Percentiles rank a stretch among this genome's conserved stretches.
phyloP scores from a whole-genome alignment of 208 protist species.

The Porcisia hertigi region DNA sequence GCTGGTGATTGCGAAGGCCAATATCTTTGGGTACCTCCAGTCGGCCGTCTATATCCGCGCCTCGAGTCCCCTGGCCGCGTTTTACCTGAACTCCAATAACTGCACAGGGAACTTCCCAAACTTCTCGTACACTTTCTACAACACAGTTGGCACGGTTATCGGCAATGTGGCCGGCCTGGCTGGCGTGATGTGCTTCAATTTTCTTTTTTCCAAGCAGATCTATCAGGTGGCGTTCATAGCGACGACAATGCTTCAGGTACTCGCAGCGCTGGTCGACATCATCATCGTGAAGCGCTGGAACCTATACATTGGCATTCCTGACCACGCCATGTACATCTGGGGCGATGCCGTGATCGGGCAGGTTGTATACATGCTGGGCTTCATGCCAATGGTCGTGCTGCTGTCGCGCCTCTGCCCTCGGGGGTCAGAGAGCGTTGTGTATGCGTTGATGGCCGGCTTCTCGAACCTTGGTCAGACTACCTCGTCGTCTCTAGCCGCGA shows the following conservation, averaged over 20 bases:
- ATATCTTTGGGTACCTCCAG: slow-evolving; percentile 56
- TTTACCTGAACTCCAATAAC: slow-evolving; percentile 47
- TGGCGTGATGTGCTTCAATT: slow-evolving; percentile 51
- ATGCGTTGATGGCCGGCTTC: slow-evolving; percentile 82
- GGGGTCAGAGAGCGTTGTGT: slow-evolving; percentile 67
- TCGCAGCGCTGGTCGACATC: slow-evolving; percentile 56
- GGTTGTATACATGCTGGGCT: slow-evolving; percentile 60
- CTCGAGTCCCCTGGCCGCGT: slow-evolving; percentile 38
- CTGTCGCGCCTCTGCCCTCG: slow-evolving; percentile 77
- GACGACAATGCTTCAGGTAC: slow-evolving; percentile 35
- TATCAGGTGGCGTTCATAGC: slow-evolving; percentile 52
- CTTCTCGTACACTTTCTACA: slow-evolving; percentile 71
- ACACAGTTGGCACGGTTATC: slow-evolving; percentile 51
- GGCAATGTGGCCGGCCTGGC: slow-evolving; percentile 46
- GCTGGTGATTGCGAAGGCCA: slow-evolving; percentile 58
- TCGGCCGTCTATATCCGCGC: slow-evolving; percentile 49
- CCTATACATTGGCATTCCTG: slow-evolving; percentile 42
- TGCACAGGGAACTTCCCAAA: slow-evolving; percentile 49
- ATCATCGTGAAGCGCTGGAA: slow-evolving; percentile 73
- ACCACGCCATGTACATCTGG: slow-evolving; percentile 75
- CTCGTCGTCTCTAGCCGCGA: slow-evolving; percentile 34
- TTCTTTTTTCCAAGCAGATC: slow-evolving; percentile 53
- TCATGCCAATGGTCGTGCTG: slow-evolving; percentile 77
- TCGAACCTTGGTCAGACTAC: slow-evolving; percentile 59
- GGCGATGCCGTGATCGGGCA: slow-evolving; percentile 65